Evolutionary conservation across 2,329 filamentous ascomycete genomes (phyloP), one percentile per base, ranked within the genome.

Genomic region (Scopulariopsis brevicaulis): DNA sequence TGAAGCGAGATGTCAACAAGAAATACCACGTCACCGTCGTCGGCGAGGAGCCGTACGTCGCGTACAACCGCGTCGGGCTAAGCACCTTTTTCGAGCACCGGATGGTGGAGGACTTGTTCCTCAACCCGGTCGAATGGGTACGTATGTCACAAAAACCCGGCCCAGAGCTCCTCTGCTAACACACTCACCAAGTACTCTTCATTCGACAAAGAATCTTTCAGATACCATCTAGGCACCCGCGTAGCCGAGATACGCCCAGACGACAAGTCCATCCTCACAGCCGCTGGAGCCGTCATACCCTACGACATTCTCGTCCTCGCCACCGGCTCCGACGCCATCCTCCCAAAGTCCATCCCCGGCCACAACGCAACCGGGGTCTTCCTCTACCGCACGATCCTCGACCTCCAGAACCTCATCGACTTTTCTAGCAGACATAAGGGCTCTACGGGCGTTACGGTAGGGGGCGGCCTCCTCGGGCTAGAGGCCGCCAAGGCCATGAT

Each of bases 401-500:
- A 96, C 68, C 72, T 96, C 40, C 78, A 91, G 66, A 81, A 78
- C 51, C 79, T 96, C 4, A 95, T 96, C 59, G 74, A 78, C 1
- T 96, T 87, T 66, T 83, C 89, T 0, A 77, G 82, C 1, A 74
- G 76, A 12, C 81, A 83, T 57, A 87, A 84, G 63, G 89, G 83
- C 5, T 83, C 84, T 2, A 80, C 81, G 2, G 90, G 88, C 0
- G 81, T 84, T 4, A 89, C 94, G 0, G 88, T 96, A 3, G 91
- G 91, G 25, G 91, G 91, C 56, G 91, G 91, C 1, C 71, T 96
- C 25, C 77, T 96, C 0, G 91, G 91, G 0, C 80, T 96, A 0
- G 91, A 96, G 72, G 91, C 91, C 2, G 91, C 90, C 40, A 94
- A 96, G 65, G 91, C 91, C 2, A 91, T 96, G 89, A 86, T 92